Evolutionary conservation across 176 grass and related monocot species (phyloP), one percentile per base, ranked within the genome.

Genomic region (Musa acuminata): DNA sequence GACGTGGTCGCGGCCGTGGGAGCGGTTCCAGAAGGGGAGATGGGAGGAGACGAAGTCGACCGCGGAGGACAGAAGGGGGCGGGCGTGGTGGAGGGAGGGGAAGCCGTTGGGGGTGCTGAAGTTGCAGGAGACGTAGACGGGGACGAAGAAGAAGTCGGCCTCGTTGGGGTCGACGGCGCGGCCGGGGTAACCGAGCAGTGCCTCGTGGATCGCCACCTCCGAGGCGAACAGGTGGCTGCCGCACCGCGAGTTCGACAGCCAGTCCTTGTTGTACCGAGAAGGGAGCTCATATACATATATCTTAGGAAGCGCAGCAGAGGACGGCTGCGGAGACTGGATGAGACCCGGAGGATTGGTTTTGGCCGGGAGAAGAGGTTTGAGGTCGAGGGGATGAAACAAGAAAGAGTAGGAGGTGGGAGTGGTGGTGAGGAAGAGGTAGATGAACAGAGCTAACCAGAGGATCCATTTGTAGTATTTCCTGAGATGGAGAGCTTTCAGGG

Each of bases 241-340:
- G 77, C 88, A 96, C 11, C 88, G 81, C 48, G 80, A 13, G 68
- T 91, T 79, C 62, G 71, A 75, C 7, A 75, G 11, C 92, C 89
- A 96, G 75, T 50, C 82, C 23, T 62, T 75, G 75, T 91, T 96
- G 86, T 89, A 91, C 76, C 80, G 74, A 6, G 66, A 66, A 12
- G 89, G 88, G 11, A 96, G 80, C 43, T 89, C 89, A 81, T 96
- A 96, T 70, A 88, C 77, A 71, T 89, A 96, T 79, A 96, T 87
- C 84, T 43, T 43, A 43, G 35, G 35, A 43, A 43, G 35, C 3
- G 35, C 35, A 43, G 35, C 35, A 43, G 35, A 76, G 51, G 84
- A 75, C 13, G 74, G 4, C 57, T 75, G 53, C 16, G 9, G 74
- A 22, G 17, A 19, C 14, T 55, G 62, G 54, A 72, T 72, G 75